Evolutionary conservation across 2,329 filamentous ascomycete genomes (phyloP).

Genomic region (Beauveria caledonica): DNA sequence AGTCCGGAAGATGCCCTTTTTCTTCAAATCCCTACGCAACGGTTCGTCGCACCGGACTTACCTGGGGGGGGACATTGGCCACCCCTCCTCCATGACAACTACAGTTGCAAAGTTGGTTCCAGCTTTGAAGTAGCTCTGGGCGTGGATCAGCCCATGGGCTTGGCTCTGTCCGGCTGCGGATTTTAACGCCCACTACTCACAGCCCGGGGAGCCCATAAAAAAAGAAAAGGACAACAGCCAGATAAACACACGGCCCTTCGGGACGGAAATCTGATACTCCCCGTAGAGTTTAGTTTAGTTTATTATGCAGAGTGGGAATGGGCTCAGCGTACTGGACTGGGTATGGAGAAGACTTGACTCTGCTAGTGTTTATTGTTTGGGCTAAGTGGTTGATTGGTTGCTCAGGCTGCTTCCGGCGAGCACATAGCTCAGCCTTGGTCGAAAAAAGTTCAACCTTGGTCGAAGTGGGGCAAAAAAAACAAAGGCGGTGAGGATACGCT

Average conservation of each 20-base stretch:
- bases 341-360: not conserved
- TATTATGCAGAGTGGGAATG: not conserved
- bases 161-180: conserved; percentile 2
- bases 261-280: conserved; percentile 1
- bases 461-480: too few species aligned
- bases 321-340: not conserved
- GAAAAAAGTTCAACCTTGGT: too few species aligned
- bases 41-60: not conserved
- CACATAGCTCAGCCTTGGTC: too few species aligned
- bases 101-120: not conserved
- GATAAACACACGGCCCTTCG: not conserved
- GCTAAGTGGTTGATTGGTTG: not conserved
- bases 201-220: not conserved
- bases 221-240: not conserved
- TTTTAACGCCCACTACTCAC: not conserved
- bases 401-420: not conserved
- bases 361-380: not conserved
- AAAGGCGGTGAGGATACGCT: too few species aligned
- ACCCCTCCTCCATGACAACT: conserved; percentile 5
- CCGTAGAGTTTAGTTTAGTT: not conserved
- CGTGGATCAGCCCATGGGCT: not conserved
- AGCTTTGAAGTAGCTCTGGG: not conserved
- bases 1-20: not conserved
- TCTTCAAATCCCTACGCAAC: not conserved
- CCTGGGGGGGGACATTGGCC: not conserved